phyloP scores from a whole-genome alignment of 441 rosid genomes.

The Macaranga tanarius region DNA sequence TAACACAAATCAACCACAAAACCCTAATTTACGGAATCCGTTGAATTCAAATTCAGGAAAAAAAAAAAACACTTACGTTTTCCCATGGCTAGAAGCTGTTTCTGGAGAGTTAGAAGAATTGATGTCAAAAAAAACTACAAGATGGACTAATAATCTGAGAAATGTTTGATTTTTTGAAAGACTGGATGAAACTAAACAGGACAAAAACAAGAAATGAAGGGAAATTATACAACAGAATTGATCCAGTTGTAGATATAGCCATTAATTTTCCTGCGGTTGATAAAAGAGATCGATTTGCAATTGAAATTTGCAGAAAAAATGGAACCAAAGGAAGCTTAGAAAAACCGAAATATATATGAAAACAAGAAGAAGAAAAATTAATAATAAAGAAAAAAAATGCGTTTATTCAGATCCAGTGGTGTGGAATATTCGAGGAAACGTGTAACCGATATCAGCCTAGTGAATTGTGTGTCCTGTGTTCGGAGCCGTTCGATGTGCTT shows the following conservation, averaged over 20 bases:
- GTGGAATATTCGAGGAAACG: constrained; percentile 32
- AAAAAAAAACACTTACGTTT: constrained; percentile 47
- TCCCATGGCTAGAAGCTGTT: constrained; percentile 51
- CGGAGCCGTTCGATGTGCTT: background rate
- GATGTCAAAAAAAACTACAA: constrained; percentile 31
- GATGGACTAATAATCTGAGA: constrained; percentile 39
- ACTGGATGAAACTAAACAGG: constrained; percentile 27
- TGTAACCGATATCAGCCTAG: background rate
- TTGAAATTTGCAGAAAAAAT: background rate
- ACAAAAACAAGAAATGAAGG: constrained; percentile 28
- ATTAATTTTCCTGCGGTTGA: constrained; percentile 33
- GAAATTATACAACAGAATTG: constrained; percentile 23
- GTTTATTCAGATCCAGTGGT: constrained; percentile 27
- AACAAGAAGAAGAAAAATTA: background rate
- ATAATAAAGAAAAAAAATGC: background rate
- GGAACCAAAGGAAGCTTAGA: no score
- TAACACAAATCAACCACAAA: background rate
- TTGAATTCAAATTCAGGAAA: constrained; percentile 7
- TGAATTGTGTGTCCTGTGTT: background rate
- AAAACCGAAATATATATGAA: no score
- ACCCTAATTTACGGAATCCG: constrained; percentile 10
- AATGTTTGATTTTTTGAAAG: constrained; percentile 19
- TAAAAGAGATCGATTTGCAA: background rate
- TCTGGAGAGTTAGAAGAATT: background rate
- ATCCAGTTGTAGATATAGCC: constrained; percentile 52